phyloP scores from a whole-genome alignment of 345 rosid genomes.

The Eucalyptus sideroxylon region DNA sequence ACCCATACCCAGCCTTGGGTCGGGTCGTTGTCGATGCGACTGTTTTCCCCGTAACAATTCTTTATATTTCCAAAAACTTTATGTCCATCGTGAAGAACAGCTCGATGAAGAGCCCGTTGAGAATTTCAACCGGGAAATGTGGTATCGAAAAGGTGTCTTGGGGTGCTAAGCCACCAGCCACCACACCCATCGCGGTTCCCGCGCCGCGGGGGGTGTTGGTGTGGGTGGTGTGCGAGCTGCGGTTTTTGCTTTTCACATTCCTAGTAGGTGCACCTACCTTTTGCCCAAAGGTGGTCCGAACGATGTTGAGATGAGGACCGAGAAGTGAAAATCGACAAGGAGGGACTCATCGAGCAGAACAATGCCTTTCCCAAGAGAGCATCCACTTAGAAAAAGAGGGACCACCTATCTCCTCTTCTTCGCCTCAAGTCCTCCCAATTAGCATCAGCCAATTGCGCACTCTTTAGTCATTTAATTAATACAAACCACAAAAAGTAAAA shows the following conservation, averaged over 20 bases:
- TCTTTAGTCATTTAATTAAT: too few relatives aligned
- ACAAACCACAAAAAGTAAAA: too few relatives aligned
- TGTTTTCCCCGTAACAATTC: too few relatives aligned
- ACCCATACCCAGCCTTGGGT: not conserved
- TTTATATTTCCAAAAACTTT: too few relatives aligned
- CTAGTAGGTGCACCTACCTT: not conserved
- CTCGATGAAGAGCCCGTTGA: too few relatives aligned
- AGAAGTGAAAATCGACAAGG: not conserved
- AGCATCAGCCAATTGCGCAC: too few relatives aligned
- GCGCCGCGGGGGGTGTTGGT: too few relatives aligned
- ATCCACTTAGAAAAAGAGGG: not conserved
- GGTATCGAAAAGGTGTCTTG: not conserved
- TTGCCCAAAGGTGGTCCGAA: not conserved
- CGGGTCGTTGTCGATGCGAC: too few relatives aligned
- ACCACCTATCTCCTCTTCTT: not conserved
- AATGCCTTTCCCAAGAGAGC: not conserved
- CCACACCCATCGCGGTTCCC: not conserved
- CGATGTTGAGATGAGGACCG: not conserved
- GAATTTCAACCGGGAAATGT: too few relatives aligned
- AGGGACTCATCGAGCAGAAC: not conserved
- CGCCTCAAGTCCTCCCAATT: not conserved
- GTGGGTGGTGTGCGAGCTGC: not conserved
- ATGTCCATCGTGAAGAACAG: too few relatives aligned
- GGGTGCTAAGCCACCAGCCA: not conserved
- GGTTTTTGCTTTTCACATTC: not conserved